Evolutionary conservation across 1,284 basidiomycete species (phyloP).

Genomic region (Ceratobasidium sp.): DNA sequence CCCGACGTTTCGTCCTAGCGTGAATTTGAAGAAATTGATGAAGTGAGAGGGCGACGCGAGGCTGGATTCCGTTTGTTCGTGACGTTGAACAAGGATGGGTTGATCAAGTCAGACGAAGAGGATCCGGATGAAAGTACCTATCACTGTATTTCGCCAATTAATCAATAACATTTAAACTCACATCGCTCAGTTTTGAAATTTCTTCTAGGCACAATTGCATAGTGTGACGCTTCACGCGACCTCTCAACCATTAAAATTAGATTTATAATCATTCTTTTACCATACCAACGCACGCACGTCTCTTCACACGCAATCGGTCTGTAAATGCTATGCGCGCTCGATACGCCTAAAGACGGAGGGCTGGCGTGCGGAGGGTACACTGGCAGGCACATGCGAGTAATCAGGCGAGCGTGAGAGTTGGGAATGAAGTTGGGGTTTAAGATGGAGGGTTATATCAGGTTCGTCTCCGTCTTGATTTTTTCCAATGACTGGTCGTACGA

Average conservation of each 20-base stretch:
- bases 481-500: not conserved
- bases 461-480: not conserved
- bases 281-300: constrained; percentile 75
- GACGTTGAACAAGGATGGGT: constrained; percentile 49
- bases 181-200: not conserved
- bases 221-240: constrained; percentile 49
- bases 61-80: constrained; percentile 49
- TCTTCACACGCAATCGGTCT: constrained; percentile 71
- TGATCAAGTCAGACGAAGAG: not conserved
- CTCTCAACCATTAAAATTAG: constrained; percentile 51
- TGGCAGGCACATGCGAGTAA: constrained; percentile 74
- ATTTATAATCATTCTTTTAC: constrained; percentile 51
- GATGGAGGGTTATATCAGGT: constrained; percentile 65
- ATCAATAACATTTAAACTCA: not conserved
- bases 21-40: constrained; percentile 24
- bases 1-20: constrained; percentile 8
- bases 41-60: constrained; percentile 35
- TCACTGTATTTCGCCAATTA: not conserved
- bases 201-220: constrained; percentile 50
- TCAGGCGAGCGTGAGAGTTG: constrained; percentile 64
- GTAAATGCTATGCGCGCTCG: constrained; percentile 68
- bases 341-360: constrained; percentile 62
- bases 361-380: constrained; percentile 72
- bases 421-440: constrained; percentile 72
- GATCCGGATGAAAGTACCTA: constrained; percentile 4